Evolutionary conservation across 345 rosid species (phyloP).

Genomic region (Boechera stricta): DNA sequence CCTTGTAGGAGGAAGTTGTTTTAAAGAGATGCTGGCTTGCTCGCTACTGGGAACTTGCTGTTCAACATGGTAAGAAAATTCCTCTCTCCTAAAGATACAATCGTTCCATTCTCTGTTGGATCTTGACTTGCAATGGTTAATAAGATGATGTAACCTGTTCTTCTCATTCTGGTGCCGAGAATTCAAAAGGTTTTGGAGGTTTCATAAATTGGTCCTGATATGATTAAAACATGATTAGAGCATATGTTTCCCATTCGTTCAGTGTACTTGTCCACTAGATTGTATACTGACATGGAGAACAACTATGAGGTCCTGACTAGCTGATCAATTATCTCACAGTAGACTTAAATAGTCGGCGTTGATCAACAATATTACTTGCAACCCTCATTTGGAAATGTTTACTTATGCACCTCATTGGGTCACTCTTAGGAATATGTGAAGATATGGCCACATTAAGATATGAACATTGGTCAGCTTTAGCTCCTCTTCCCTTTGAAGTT

Average conservation of each 20-base stretch:
- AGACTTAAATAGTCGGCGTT: constrained; percentile 2
- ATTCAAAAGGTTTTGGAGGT: not conserved
- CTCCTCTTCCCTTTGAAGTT: constrained; percentile 97
- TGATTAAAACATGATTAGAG: constrained; percentile 4
- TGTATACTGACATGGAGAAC: not conserved
- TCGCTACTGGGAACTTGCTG: constrained; percentile 97
- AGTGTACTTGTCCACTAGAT: constrained; percentile 14
- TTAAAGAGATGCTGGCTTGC: constrained; percentile 99
- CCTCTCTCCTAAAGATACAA: constrained; percentile 1
- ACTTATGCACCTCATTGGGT: constrained; percentile 20
- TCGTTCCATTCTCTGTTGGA: constrained; percentile 1
- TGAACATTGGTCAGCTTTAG: constrained; percentile 94
- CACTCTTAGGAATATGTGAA: constrained; percentile 64
- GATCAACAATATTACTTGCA: constrained; percentile 21
- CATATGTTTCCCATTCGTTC: not conserved
- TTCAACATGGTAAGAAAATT: constrained; percentile 64
- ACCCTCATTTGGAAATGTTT: constrained; percentile 7
- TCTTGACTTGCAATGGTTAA: constrained; percentile 6
- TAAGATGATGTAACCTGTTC: constrained; percentile 18
- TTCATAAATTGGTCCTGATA: constrained; percentile 1
- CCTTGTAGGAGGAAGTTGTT: constrained; percentile 92
- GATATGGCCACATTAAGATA: constrained; percentile 78
- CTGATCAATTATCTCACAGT: not conserved
- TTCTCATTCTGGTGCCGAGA: constrained; percentile 1
- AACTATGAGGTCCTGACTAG: not conserved